Evolutionary conservation across 73 alveolate genomes (phyloP).

Genomic region (Symbiodinium pilosum): DNA sequence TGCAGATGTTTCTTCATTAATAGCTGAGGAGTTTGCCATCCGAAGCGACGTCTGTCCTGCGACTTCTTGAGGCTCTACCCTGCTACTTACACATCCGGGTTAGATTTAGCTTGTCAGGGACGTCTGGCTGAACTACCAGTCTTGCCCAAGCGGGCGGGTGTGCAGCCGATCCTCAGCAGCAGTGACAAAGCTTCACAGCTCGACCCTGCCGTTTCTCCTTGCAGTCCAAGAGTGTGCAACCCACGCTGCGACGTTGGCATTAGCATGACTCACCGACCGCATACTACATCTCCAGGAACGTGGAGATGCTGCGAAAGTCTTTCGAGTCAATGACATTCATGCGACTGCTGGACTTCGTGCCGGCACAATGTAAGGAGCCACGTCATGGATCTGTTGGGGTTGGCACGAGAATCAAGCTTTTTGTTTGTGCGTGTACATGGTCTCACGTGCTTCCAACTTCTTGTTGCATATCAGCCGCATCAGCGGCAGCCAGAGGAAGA

Average conservation of each 20-base stretch:
- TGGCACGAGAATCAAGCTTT: too few species aligned
- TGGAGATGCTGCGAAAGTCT: not conserved
- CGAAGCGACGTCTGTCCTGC: not conserved
- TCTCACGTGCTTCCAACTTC: too few species aligned
- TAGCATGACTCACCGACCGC: too few species aligned
- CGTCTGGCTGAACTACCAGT: not conserved
- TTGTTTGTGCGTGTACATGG: too few species aligned
- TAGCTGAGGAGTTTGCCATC: not conserved
- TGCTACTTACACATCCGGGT: too few species aligned
- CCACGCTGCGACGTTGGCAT: too few species aligned
- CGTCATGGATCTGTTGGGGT: too few species aligned
- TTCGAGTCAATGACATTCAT: not conserved
- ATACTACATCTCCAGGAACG: not conserved
- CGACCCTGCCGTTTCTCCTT: not conserved
- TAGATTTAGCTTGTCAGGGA: not conserved
- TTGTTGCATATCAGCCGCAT: too few species aligned
- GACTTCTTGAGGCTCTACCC: not conserved
- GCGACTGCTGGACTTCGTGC: conserved; percentile 7
- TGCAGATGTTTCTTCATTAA: not conserved
- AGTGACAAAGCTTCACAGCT: not conserved
- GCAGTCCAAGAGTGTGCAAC: too few species aligned
- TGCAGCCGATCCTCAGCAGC: not conserved
- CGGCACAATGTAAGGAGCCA: not conserved
- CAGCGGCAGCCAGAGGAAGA: too few species aligned
- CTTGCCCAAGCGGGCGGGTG: not conserved